Percentiles rank a stretch among this genome's conserved stretches.
Evolutionary conservation across 106 monocot genomes (phyloP).

Genomic region (Dendrobium nobile): DNA sequence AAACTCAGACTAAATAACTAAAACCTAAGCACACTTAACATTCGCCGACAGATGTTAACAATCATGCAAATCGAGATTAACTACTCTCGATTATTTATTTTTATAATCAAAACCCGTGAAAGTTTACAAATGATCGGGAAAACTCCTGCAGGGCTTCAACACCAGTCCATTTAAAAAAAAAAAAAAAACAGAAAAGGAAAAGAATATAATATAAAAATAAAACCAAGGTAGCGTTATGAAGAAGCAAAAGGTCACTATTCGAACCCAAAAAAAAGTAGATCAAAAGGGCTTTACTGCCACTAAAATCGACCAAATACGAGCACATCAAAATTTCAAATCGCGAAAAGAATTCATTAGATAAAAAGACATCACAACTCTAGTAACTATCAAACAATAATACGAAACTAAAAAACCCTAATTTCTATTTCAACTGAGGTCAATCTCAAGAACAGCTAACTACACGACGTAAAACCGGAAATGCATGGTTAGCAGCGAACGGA

Average conservation of each 20-base stretch:
- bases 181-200: neutral
- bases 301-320: neutral
- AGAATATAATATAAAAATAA: neutral
- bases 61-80: no score
- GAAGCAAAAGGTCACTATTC: neutral
- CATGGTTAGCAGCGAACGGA: no score
- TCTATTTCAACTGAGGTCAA: neutral
- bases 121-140: neutral
- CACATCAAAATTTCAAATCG: neutral
- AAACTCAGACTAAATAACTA: no score
- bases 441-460: neutral
- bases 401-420: neutral
- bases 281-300: neutral
- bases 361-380: neutral
- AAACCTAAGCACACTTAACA: no score
- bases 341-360: neutral
- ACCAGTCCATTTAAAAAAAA: neutral
- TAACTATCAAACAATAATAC: neutral
- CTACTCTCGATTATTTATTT: neutral
- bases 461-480: no score
- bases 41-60: no score
- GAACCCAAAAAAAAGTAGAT: neutral
- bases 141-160: neutral
- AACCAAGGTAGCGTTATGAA: neutral
- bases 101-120: neutral